Base-by-base conservation (phyloP, 2,329 filamentous ascomycete genomes). In the Sclerotinia subarctica region DNA sequence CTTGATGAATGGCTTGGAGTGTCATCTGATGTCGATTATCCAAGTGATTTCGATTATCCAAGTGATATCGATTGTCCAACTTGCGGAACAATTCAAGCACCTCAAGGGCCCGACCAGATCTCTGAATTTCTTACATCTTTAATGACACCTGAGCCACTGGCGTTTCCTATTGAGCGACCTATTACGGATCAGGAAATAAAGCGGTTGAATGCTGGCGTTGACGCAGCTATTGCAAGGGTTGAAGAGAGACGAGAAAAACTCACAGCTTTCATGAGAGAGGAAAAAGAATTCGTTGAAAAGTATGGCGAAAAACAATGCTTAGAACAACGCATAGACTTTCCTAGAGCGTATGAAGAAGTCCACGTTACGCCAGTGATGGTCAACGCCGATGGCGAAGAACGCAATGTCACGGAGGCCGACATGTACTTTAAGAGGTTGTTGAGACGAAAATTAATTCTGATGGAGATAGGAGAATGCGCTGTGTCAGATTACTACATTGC, bases 81-180 rank as follows among this genome's bases (percentile, higher is more conserved):
- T 35, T 62, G 58, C 32, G 6, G 26, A 0, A 2, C 2, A n/a
- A 6, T 19, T 19, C 46, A 26, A 8, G 35, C 35, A 38, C 10
- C 29, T 15, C 26, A 26, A 54, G 52, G 4, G 21, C 21, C 0
- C 15, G 44, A 26, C 4, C 19, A 26, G 24, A 21, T 8, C 15
- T 46, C 58, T 38, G 26, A 49, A 49, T 62, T 46, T 46, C 24
- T 62, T n/a, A 17, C 24, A 46, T 44, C n/a, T 19, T 1, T 58
- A 2, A 7, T 29, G 0, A 0, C 8, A 0, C 29, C 29, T 19
- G 19, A 4, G 0, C 19, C 29, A 21, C 52, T 35, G 21, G 0
- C 26, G n/a, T 5, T 10, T 15, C 52, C 29, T 11, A 13, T 5
- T 13, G 2, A 21, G 2, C 4, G 4, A 21, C 19, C 1, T 1